Evolutionary conservation across 1,284 basidiomycete species (phyloP), one percentile per base, ranked within the genome.

Genomic region (Neonothopanus nambi): DNA sequence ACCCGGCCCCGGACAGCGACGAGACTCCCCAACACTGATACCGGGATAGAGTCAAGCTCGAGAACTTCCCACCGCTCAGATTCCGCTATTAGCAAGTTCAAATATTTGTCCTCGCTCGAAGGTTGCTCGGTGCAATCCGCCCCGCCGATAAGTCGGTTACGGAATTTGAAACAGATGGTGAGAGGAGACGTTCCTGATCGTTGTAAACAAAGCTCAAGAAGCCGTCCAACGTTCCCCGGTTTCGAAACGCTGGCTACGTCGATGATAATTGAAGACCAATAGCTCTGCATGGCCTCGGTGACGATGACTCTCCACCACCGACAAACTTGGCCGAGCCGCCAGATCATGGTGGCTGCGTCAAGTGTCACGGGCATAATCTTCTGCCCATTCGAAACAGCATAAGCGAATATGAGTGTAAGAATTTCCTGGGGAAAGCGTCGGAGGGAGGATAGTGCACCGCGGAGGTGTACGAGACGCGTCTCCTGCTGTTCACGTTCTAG

Each of bases 391-490:
- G 43, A 17, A 38, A 51, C 20, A 44, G 50, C 43, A n/a, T 37
- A 38, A 8, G 41, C 23, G 18, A 51, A 51, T 36, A 51, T 35
- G 7, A 51, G 33, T 2, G 21, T 30, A 11, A 51, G 36, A 9
- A 51, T 51, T 45, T 51, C 50, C 5, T 28, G 30, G 15, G 50
- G 50, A 3, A 51, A 45, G 33, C 42, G 50, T 36, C 50, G 50
- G 38, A 51, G 15, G n/a, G 41, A 35, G 13, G 50, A 43, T 23
- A 45, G 50, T 7, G 39, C 21, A 12, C 48, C 35, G 11, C 42
- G 48, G 7, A 50, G 38, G 20, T 20, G 23, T 11, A 28, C 26
- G 12, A 50, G 18, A 13, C 18, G 15, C 8, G 37, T 15, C 5
- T 28, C 15, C n/a, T 41, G 24, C 42, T 50, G n/a, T 9, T 41